phyloP scores from a whole-genome alignment of 495 filamentous ascomycete species.

The Margaritispora aquatica region DNA sequence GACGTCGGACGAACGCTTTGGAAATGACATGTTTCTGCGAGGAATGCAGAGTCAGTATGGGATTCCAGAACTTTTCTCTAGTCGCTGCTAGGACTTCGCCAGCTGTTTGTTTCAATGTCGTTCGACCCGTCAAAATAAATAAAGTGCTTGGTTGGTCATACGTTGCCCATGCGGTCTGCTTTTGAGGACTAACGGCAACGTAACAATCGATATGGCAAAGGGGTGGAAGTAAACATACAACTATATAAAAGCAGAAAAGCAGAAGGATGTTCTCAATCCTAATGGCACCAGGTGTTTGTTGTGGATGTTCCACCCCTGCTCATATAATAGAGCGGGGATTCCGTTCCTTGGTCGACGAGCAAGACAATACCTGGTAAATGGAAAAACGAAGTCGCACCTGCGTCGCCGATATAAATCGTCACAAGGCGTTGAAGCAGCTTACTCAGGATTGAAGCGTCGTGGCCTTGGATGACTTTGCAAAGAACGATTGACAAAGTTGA shows the following conservation, averaged over 20 bases:
- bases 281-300: slow-evolving; percentile 17
- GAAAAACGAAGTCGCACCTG: slow-evolving; percentile 6
- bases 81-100: not conserved
- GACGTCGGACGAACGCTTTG: slow-evolving; percentile 55
- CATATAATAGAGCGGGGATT: slow-evolving; percentile 13
- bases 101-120: too few relatives aligned
- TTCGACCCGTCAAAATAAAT: too few relatives aligned
- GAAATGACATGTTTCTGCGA: slow-evolving; percentile 30
- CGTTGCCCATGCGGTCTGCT: too few relatives aligned
- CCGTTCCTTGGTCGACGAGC: slow-evolving; percentile 23
- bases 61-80: not conserved
- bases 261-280: too few relatives aligned
- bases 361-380: slow-evolving; percentile 10
- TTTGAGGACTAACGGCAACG: too few relatives aligned
- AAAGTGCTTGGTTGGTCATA: too few relatives aligned
- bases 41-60: slow-evolving; percentile 6
- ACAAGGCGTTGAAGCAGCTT: not conserved
- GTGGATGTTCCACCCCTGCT: slow-evolving; percentile 15
- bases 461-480: too few relatives aligned
- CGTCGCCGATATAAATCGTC: not conserved
- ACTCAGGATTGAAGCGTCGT: too few relatives aligned
- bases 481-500: too few relatives aligned
- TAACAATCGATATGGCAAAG: not conserved
- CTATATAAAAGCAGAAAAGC: slow-evolving; percentile 8
- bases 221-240: slow-evolving; percentile 9